Percentiles rank a stretch among this genome's conserved stretches.
Evolutionary conservation across 441 rosid species (phyloP).

Genomic region (Adansonia gregorii): DNA sequence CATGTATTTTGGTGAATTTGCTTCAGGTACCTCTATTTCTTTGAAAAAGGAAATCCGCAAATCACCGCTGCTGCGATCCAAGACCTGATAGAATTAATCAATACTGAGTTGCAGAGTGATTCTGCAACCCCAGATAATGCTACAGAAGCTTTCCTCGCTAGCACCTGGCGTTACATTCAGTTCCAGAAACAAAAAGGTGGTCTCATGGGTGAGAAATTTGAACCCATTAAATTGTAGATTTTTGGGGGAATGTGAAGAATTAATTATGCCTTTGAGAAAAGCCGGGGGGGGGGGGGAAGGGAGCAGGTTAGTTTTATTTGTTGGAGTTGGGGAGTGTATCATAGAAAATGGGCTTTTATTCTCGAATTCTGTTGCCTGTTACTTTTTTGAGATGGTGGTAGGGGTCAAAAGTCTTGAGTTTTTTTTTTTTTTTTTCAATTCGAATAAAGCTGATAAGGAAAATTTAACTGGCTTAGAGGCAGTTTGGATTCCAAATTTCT

Average conservation of each 20-base stretch:
- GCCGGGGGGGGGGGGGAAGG: neutral
- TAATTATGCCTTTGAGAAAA: neutral
- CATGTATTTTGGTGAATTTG: neutral
- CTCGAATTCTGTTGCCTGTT: neutral
- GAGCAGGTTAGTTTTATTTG: neutral
- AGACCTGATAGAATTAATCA: constrained; percentile 61
- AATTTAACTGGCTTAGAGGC: neutral
- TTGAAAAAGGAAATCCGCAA: constrained; percentile 72
- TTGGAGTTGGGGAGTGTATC: neutral
- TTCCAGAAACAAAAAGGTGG: constrained; percentile 79
- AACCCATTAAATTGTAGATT: constrained; percentile 48
- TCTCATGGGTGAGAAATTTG: constrained; percentile 65
- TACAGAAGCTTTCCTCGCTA: constrained; percentile 65
- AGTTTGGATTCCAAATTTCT: neutral
- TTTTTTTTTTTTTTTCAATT: neutral
- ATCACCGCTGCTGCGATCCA: constrained; percentile 59
- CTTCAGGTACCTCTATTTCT: constrained; percentile 66
- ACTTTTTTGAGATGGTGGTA: no score
- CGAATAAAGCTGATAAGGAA: neutral
- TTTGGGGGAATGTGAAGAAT: neutral
- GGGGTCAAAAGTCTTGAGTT: neutral
- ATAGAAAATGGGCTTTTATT: neutral
- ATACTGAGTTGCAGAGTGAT: constrained; percentile 66
- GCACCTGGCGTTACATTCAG: constrained; percentile 63
- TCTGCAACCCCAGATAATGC: constrained; percentile 44